Evolutionary conservation across 768 basidiomycete species (phyloP).

Genomic region (Lactarius evosmus): DNA sequence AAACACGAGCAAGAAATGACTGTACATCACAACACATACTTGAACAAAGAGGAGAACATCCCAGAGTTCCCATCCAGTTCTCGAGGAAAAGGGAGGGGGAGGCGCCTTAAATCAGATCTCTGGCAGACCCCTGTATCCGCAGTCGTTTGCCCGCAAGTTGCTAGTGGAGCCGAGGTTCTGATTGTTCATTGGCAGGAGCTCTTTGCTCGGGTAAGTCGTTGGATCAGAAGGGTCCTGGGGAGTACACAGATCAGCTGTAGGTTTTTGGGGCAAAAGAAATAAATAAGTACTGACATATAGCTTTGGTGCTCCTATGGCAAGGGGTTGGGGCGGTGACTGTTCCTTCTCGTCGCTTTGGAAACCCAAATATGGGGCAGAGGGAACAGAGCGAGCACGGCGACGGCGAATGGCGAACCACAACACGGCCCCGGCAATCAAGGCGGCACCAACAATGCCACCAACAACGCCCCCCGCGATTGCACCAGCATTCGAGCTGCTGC

Average conservation of each 20-base stretch:
- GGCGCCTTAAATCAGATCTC: slow-evolving; percentile 15
- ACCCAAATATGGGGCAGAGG: slow-evolving; percentile 26
- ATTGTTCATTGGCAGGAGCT: neutral
- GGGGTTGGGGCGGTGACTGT: neutral
- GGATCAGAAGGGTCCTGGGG: slow-evolving; percentile 28
- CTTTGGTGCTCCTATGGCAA: neutral
- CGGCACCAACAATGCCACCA: slow-evolving; percentile 51
- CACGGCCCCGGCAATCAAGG: slow-evolving; percentile 39
- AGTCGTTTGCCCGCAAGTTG: slow-evolving; percentile 5
- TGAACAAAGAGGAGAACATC: neutral
- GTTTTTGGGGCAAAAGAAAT: neutral
- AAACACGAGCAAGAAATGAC: neutral
- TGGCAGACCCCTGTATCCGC: slow-evolving; percentile 21
- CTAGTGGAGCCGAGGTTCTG: neutral
- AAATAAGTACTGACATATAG: slow-evolving; percentile 19
- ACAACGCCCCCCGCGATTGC: slow-evolving; percentile 66
- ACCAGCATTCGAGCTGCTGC: slow-evolving; percentile 39
- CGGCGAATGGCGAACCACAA: slow-evolving; percentile 41
- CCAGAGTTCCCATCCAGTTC: neutral
- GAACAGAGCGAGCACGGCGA: slow-evolving; percentile 30
- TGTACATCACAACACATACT: neutral
- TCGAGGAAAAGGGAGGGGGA: neutral
- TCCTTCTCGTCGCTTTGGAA: neutral
- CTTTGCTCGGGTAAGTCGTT: slow-evolving; percentile 20
- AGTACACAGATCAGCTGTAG: neutral